A percentile compares a stretch with the other conserved stretches of the same genome.
phyloP scores from a whole-genome alignment of 441 rosid species.

The Gossypium lobatum region DNA sequence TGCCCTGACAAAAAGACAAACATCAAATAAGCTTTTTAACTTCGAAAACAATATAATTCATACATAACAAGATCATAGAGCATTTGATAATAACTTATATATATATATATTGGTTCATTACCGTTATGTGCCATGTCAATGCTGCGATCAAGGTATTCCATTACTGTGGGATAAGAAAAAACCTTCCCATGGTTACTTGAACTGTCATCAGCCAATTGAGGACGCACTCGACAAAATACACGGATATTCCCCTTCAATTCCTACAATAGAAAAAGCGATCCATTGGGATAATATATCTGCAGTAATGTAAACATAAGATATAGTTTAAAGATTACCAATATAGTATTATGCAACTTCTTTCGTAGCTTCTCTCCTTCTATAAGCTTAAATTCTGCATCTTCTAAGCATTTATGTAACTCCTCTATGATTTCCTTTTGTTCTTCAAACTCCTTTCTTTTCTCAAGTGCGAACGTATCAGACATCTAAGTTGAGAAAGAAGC shows the following conservation, averaged over 20 bases:
- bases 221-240: conserved; percentile 62
- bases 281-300: conserved; percentile 15
- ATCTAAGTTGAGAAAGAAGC: conserved; percentile 25
- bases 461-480: conserved; percentile 38
- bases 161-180: conserved; percentile 41
- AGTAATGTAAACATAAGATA: not conserved
- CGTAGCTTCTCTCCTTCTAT: conserved; percentile 52
- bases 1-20: conserved; percentile 29
- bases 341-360: conserved; percentile 54
- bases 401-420: conserved; percentile 37
- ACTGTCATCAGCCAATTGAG: conserved; percentile 38
- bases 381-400: conserved; percentile 43
- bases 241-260: conserved; percentile 65
- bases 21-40: conserved; percentile 3
- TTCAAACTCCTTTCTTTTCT: conserved; percentile 38
- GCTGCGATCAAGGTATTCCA: conserved; percentile 47
- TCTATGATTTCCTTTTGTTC: conserved; percentile 35
- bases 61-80: not conserved
- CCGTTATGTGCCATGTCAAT: conserved; percentile 52
- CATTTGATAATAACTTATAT: not conserved
- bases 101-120: conserved; percentile 17
- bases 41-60: not conserved
- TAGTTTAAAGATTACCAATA: conserved; percentile 33
- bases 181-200: conserved; percentile 30
- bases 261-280: conserved; percentile 22